Conservation (phyloP, 345 rosid species). For the Bruguiera gymnorhiza region DNA sequence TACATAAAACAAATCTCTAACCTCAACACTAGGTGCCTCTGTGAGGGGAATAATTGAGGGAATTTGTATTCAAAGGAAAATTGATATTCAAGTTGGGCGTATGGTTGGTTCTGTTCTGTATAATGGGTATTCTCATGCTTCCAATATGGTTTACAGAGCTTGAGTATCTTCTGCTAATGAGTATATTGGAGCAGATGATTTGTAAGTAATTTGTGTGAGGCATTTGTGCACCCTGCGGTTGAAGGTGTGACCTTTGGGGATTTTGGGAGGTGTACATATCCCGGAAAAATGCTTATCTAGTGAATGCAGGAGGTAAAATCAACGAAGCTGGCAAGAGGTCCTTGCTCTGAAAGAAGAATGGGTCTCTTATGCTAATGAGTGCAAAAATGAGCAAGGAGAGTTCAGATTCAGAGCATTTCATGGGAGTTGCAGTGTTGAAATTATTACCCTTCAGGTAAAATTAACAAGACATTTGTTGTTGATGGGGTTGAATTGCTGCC, state of each 20-base stretch:
- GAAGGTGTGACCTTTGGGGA: slow-evolving; percentile 13
- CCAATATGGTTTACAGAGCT: slow-evolving; percentile 61
- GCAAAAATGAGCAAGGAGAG: slow-evolving; percentile 10
- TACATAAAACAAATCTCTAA: slow-evolving; percentile 56
- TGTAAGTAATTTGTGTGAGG: slow-evolving; percentile 29
- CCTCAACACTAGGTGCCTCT: slow-evolving; percentile 54
- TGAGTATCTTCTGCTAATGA: slow-evolving; percentile 47
- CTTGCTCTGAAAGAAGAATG: slow-evolving; percentile 24
- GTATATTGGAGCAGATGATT: slow-evolving; percentile 21
- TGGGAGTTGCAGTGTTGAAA: slow-evolving; percentile 19
- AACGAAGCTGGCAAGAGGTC: slow-evolving; percentile 28
- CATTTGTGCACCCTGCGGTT: slow-evolving; percentile 26
- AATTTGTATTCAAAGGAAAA: slow-evolving; percentile 49
- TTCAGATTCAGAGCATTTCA: slow-evolving; percentile 32
- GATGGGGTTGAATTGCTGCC: slow-evolving; percentile 18
- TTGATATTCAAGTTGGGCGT: slow-evolving; percentile 46
- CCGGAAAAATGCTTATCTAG: slow-evolving; percentile 22
- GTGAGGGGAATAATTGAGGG: slow-evolving; percentile 35
- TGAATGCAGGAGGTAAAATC: slow-evolving; percentile 27
- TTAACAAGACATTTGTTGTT: slow-evolving; percentile 21
- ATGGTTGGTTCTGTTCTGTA: slow-evolving; percentile 47
- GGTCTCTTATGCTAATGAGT: slow-evolving; percentile 16
- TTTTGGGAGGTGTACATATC: slow-evolving; percentile 3
- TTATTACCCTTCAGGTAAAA: slow-evolving; percentile 5
- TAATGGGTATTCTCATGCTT: slow-evolving; percentile 43